Percentiles rank a stretch among this genome's conserved stretches.
These are phyloP conservation scores for Mortierella sp. DNA, from an alignment of 371 early-diverging fungal species.

Conservation along the genomic window DNA sequence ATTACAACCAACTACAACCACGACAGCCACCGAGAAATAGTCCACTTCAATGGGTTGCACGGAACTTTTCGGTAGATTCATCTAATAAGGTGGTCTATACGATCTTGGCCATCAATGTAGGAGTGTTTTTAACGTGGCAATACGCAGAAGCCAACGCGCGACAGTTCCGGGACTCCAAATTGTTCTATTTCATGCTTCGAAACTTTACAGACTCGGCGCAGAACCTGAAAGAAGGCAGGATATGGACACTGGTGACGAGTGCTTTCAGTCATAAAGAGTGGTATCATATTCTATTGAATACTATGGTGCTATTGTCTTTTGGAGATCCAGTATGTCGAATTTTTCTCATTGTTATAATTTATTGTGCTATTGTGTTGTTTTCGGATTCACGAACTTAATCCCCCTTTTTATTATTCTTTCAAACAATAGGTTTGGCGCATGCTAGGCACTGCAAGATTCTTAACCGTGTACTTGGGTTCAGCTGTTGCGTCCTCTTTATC, in stretches of 20 bases:
- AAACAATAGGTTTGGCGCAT: conserved; percentile 25
- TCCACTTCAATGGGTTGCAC: conserved; percentile 18
- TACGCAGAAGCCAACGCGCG: conserved; percentile 62
- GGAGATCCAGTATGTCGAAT: conserved; percentile 37
- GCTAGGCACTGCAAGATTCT: conserved; percentile 39
- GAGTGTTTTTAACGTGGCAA: conserved; percentile 65
- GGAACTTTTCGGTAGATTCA: conserved; percentile 22
- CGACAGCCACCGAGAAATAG: conserved; percentile 4
- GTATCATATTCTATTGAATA: conserved; percentile 66
- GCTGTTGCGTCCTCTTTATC: conserved; percentile 28
- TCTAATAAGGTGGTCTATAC: conserved; percentile 60
- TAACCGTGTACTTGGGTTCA: conserved; percentile 44
- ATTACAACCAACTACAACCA: no score
- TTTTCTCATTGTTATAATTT: background rate
- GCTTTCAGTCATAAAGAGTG: conserved; percentile 64
- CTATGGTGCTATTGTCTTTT: conserved; percentile 61
- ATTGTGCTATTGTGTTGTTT: background rate
- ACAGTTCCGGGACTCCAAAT: conserved; percentile 61
- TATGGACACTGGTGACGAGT: conserved; percentile 65
- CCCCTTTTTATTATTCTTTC: background rate
- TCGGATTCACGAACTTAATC: background rate
- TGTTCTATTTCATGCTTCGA: conserved; percentile 61
- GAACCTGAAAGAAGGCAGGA: conserved; percentile 55
- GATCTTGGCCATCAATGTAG: conserved; percentile 63
- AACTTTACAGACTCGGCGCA: conserved; percentile 62